Evolutionary conservation across 768 basidiomycete species (phyloP).

Genomic region (Rhizopogon vinicolor): DNA sequence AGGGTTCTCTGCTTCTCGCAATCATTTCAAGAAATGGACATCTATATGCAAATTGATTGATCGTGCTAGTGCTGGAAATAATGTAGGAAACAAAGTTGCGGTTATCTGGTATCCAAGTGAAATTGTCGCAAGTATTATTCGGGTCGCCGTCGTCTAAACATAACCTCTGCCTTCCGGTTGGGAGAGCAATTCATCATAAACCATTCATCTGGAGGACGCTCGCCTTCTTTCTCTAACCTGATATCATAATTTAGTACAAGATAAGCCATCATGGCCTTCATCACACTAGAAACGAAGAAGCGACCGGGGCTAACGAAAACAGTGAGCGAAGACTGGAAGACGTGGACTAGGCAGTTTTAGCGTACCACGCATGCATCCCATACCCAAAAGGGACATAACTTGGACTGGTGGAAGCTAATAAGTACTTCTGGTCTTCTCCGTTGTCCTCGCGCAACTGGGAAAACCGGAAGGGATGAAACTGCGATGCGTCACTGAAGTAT

Average conservation of each 20-base stretch:
- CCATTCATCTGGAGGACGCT: conserved; percentile 31
- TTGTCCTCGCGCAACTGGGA: conserved; percentile 17
- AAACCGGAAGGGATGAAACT: conserved; percentile 41
- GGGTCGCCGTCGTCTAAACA: conserved; percentile 29
- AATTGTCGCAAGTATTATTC: conserved; percentile 2
- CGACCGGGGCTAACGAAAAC: conserved; percentile 32
- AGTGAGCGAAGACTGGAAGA: conserved; percentile 4
- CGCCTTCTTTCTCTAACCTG: conserved; percentile 27
- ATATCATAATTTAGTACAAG: conserved; percentile 38
- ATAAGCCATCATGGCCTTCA: conserved; percentile 38
- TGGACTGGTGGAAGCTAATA: conserved; percentile 24
- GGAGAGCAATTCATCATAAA: conserved; percentile 32
- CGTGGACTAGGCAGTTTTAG: neutral
- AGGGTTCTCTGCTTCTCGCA: too few relatives aligned
- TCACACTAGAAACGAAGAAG: conserved; percentile 35
- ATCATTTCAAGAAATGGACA: neutral
- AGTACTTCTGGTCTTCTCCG: conserved; percentile 21
- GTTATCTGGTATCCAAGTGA: conserved; percentile 5
- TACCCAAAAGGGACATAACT: conserved; percentile 32
- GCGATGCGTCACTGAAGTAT: conserved; percentile 37
- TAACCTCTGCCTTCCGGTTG: conserved; percentile 29
- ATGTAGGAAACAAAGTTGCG: conserved; percentile 5
- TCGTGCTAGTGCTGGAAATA: conserved; percentile 1
- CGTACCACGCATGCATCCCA: conserved; percentile 31
- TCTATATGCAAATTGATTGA: neutral